phyloP scores from a whole-genome alignment of 257 asterid genomes.

The Penstemon eatonii region DNA sequence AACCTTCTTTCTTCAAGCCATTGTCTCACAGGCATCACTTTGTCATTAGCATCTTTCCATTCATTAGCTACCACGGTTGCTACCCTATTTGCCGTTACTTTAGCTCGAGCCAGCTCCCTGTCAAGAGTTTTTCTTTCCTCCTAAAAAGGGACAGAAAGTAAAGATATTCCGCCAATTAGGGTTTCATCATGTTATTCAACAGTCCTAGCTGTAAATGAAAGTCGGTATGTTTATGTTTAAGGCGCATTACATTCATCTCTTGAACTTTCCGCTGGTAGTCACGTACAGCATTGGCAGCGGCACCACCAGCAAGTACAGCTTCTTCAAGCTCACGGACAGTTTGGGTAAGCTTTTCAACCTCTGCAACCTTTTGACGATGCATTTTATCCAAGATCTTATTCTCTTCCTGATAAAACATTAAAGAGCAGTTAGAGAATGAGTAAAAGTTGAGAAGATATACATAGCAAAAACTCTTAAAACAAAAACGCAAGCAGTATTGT shows the following conservation, averaged over 20 bases:
- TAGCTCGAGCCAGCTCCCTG: constrained; percentile 97
- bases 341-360: constrained; percentile 96
- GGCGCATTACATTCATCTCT: constrained; percentile 83
- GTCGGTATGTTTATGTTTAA: background rate
- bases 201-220: constrained; percentile 16
- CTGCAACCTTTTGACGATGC: constrained; percentile 97
- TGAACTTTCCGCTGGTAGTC: constrained; percentile 99
- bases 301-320: constrained; percentile 98
- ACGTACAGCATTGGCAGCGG: constrained; percentile 98
- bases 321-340: constrained; percentile 98
- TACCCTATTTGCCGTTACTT: constrained; percentile 97
- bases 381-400: constrained; percentile 88
- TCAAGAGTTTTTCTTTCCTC: constrained; percentile 97
- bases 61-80: constrained; percentile 98
- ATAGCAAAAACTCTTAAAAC: constrained; percentile 14
- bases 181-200: constrained; percentile 24
- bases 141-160: constrained; percentile 35
- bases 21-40: constrained; percentile 98
- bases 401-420: constrained; percentile 69
- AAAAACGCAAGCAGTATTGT: constrained; percentile 11
- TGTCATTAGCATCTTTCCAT: constrained; percentile 97
- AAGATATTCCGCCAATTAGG: constrained; percentile 17
- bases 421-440: constrained; percentile 16
- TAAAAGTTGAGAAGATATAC: constrained; percentile 12
- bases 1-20: constrained; percentile 97